phyloP scores from a whole-genome alignment of 2,329 filamentous ascomycete species.

The Seiridium unicorne region DNA sequence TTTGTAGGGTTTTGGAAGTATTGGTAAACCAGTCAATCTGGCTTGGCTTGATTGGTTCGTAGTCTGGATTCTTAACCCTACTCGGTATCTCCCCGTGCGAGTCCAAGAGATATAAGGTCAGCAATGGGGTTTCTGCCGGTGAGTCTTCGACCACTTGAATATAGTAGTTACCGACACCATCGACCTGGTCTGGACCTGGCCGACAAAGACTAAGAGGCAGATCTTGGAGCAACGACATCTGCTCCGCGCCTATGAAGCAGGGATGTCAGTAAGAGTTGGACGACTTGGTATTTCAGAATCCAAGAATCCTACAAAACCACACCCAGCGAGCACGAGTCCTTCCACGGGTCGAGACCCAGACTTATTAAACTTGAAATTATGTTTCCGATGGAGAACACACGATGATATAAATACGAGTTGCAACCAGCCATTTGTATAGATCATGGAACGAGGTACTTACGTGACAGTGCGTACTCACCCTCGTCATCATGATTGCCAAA shows the following conservation, averaged over 20 bases:
- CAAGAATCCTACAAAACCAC: too few species aligned
- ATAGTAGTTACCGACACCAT: constrained; percentile 28
- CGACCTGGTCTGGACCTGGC: constrained; percentile 22
- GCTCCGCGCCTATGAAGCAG: constrained; percentile 25
- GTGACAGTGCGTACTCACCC: constrained; percentile 41
- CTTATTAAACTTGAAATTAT: too few species aligned
- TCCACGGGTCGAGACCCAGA: too few species aligned
- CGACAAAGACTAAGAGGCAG: constrained; percentile 25
- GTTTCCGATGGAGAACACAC: too few species aligned
- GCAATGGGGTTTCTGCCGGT: constrained; percentile 20
- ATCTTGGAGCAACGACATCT: constrained; percentile 26
- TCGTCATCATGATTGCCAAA: constrained; percentile 76
- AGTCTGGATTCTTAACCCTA: constrained; percentile 21
- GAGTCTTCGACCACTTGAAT: constrained; percentile 20
- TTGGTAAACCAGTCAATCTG: constrained; percentile 30
- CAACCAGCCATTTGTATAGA: constrained; percentile 1
- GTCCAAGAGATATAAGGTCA: constrained; percentile 27
- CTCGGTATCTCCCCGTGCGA: constrained; percentile 27
- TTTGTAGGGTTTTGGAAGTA: constrained; percentile 23
- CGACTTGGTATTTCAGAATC: too few species aligned
- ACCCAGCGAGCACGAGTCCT: too few species aligned
- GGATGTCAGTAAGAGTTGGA: constrained; percentile 19
- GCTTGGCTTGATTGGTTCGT: constrained; percentile 25
- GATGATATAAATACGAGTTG: too few species aligned
- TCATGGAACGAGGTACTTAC: constrained; percentile 30